Conservation (phyloP, 176 grass and related monocot species). For the Miscanthus lutarioriparius region DNA sequence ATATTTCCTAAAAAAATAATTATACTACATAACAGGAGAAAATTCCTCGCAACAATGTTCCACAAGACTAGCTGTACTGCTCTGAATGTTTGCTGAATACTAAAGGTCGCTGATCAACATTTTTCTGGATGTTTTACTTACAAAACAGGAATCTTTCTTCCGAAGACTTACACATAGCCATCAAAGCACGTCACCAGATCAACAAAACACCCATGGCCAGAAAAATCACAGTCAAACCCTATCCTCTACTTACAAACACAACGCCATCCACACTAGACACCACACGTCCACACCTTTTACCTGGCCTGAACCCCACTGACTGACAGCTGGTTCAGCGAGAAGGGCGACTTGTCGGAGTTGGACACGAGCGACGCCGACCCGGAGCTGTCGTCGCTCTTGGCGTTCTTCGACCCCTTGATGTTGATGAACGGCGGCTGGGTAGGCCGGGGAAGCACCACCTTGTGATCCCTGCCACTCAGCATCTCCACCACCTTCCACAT, state of each 20-base stretch:
- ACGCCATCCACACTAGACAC: background rate
- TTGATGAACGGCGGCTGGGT: slow-evolving; percentile 68
- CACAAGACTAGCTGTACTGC: background rate
- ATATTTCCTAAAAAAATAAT: too few species aligned
- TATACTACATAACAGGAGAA: background rate
- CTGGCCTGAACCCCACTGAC: slow-evolving; percentile 43
- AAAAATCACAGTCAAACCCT: background rate
- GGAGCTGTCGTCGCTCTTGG: slow-evolving; percentile 34
- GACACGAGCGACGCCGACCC: too few species aligned
- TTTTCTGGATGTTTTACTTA: background rate
- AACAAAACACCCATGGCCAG: too few species aligned
- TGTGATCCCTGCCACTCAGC: slow-evolving; percentile 37
- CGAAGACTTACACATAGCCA: background rate
- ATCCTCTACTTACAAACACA: background rate
- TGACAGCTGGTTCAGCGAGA: slow-evolving; percentile 66
- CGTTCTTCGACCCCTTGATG: slow-evolving; percentile 36
- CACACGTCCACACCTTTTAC: slow-evolving; percentile 31
- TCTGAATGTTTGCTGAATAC: background rate
- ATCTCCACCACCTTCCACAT: slow-evolving; percentile 91
- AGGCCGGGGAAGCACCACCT: slow-evolving; percentile 45
- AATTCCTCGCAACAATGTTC: background rate
- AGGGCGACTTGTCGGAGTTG: too few species aligned
- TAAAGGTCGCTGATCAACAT: background rate
- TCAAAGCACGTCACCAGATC: background rate
- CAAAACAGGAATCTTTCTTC: background rate